A percentile compares a stretch with the other conserved stretches of the same genome.
phyloP scores from a whole-genome alignment of 495 filamentous ascomycete species.

The Aspergillus ostianus region DNA sequence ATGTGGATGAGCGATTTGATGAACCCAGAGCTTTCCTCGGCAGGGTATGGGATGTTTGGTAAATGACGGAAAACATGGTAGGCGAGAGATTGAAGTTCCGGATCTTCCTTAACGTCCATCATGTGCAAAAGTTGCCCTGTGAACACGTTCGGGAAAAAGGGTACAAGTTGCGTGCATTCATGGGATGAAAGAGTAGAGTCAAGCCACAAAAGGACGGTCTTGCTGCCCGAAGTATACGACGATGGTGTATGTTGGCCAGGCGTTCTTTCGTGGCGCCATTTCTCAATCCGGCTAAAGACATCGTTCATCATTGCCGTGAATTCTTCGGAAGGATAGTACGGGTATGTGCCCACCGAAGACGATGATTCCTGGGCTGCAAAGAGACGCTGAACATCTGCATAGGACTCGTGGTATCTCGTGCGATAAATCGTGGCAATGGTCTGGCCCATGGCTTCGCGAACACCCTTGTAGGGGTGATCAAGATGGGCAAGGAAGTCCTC shows the following conservation, averaged over 20 bases:
- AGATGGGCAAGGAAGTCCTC: conserved; percentile 87
- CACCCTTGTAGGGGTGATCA: conserved; percentile 96
- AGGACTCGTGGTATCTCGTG: conserved; percentile 90
- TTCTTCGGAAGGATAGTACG: conserved; percentile 74
- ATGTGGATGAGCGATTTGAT: conserved; percentile 85
- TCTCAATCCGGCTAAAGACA: conserved; percentile 78
- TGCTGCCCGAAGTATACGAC: conserved; percentile 92
- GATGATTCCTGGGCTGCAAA: conserved; percentile 73
- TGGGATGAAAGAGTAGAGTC: conserved; percentile 86
- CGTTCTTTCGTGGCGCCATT: conserved; percentile 80
- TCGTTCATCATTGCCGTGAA: conserved; percentile 69
- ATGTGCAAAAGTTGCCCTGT: conserved; percentile 93
- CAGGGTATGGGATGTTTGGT: conserved; percentile 90
- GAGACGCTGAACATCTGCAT: conserved; percentile 69
- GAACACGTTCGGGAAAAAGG: conserved; percentile 87
- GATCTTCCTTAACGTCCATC: conserved; percentile 99
- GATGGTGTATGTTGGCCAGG: conserved; percentile 91
- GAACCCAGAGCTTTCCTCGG: conserved; percentile 79
- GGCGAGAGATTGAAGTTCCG: conserved; percentile 87
- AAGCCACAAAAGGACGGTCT: conserved; percentile 94
- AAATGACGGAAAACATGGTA: conserved; percentile 98
- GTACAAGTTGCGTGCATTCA: conserved; percentile 87
- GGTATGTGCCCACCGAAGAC: conserved; percentile 81
- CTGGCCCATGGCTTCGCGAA: conserved; percentile 90
- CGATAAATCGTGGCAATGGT: conserved; percentile 84